Base-by-base conservation (phyloP, 352 stramenopile species). In the Elongisporangium anandrum region DNA sequence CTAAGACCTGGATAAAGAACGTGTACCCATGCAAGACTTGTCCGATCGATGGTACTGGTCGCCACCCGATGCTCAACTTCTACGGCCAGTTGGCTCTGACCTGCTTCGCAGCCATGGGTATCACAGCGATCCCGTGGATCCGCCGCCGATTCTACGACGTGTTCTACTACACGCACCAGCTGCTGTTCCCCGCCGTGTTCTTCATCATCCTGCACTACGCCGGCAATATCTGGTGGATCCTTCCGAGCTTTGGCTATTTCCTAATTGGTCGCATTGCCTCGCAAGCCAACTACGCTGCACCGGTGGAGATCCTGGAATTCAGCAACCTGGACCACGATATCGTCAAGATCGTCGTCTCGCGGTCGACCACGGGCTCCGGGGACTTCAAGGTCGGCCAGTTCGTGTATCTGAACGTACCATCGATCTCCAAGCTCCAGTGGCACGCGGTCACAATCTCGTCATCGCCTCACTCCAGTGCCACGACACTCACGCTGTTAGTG, bases 371-470 rank as follows among this genome's bases (percentile, higher is more conserved):
- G 8, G 34, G 51, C 15, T 56, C 63, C 16, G 63, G 61, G 6
- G 24, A 51, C 21, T 87, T 68, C 64, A 17, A 62, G 3, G 61
- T 81, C 39, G 73, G 73, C 5, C 69, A 81, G 49, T 78, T 83
- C 39, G 57, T 84, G 20, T 84, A 83, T 60, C 19, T 84, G 22
- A 80, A 78, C 38, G 70, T 68, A 1, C 75, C 72, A 0, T 20
- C 65, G 10, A 65, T 85, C 50, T 81, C 74, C 19, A 81, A 75
- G 64, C 58, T 74, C 3, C 70, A 86, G 60, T 86, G 73, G 76
- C 76, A 86, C 49, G 59, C 73, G 15, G 79, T 86, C 60, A 81
- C 70, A 13, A 67, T 86, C 23, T 66, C 61, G 6, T 81, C 73
- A 12, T 79, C 75, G n/a, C 75, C 75, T 3, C 50, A 48, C 1